Evolutionary conservation across 1,284 basidiomycete species (phyloP).

Genomic region (Tylopilus sp.): DNA sequence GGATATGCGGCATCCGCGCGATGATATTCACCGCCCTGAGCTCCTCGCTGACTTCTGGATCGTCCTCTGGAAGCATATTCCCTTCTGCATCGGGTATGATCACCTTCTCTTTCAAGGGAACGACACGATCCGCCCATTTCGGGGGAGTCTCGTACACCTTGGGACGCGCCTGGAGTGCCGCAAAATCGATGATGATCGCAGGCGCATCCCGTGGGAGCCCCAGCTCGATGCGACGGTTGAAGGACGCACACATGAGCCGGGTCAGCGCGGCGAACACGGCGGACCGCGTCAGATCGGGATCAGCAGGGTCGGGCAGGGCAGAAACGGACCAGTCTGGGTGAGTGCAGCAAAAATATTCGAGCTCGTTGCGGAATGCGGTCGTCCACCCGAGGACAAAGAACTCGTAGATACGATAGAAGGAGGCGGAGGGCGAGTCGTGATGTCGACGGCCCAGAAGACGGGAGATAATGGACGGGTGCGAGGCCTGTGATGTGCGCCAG

Average conservation of each 20-base stretch:
- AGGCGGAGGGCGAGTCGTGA: conserved; percentile 11
- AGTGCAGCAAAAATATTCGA: conserved; percentile 29
- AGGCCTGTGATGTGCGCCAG: conserved; percentile 10
- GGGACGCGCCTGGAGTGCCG: conserved; percentile 30
- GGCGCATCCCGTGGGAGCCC: conserved; percentile 35
- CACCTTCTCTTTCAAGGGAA: conserved; percentile 16
- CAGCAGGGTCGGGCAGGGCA: conserved; percentile 29
- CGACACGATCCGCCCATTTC: conserved; percentile 27
- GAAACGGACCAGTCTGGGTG: conserved; percentile 26
- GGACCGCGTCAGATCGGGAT: conserved; percentile 26
- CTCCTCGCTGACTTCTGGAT: conserved; percentile 22
- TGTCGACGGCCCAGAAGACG: neutral
- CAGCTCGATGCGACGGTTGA: conserved; percentile 33
- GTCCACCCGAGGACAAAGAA: conserved; percentile 25
- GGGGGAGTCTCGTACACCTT: conserved; percentile 31
- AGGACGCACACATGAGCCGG: conserved; percentile 28
- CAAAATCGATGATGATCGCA: conserved; percentile 30
- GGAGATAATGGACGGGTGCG: conserved; percentile 3
- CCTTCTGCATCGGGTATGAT: conserved; percentile 25
- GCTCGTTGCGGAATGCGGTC: conserved; percentile 26
- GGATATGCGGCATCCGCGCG: conserved; percentile 20
- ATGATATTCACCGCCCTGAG: conserved; percentile 24
- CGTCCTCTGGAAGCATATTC: conserved; percentile 12
- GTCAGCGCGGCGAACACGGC: conserved; percentile 34
- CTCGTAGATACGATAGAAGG: conserved; percentile 30